A percentile compares a stretch with the other conserved stretches of the same genome.
These are phyloP conservation scores for Mycosarcoma maydis DNA, from an alignment of 1,284 basidiomycete genomes.

Conservation along the genomic window DNA sequence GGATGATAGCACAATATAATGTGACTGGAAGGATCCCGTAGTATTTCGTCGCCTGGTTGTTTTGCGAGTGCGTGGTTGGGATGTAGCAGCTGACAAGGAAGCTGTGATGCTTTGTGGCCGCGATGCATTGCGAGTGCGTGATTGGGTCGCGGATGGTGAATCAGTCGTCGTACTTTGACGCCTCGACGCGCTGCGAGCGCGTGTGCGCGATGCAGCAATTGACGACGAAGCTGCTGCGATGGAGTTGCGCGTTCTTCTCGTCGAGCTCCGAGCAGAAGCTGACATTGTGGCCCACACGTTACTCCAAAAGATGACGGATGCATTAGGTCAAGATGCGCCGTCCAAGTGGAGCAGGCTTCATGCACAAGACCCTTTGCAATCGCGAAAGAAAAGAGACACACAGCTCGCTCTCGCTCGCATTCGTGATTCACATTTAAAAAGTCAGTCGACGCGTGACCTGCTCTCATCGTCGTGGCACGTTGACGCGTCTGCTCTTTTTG, in stretches of 20 bases:
- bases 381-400: too few species aligned
- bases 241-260: constrained; percentile 22
- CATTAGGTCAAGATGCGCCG: background rate
- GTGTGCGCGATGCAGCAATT: constrained; percentile 6
- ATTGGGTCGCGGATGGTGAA: too few species aligned
- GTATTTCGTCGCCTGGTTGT: constrained; percentile 10
- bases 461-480: too few species aligned
- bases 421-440: constrained; percentile 4
- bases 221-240: constrained; percentile 14
- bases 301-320: background rate
- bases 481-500: background rate
- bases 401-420: too few species aligned
- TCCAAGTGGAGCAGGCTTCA: background rate
- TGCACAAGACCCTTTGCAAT: background rate
- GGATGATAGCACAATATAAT: background rate
- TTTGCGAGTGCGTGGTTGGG: too few species aligned
- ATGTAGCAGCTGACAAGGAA: too few species aligned
- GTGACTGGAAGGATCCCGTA: constrained; percentile 2
- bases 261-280: constrained; percentile 1
- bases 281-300: constrained; percentile 8
- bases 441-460: constrained; percentile 13
- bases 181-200: background rate
- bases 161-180: too few species aligned
- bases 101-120: too few species aligned
- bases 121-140: too few species aligned